Conservation (phyloP, 306 rosid genomes). For the Malus domestica region ASM211411v1 NC_041793.1:2403501-2404000, state of each 20-base stretch:
- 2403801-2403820: slow-evolving; percentile 62
- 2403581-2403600: not conserved
- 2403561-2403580: not conserved
- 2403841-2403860: slow-evolving; percentile 98
- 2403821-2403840: slow-evolving; percentile 83
- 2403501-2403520: not conserved
- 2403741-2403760: not conserved
- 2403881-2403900: slow-evolving; percentile 76
- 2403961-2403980: slow-evolving; percentile 79
- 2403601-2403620: not conserved
- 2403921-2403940: slow-evolving; percentile 63
- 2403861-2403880: slow-evolving; percentile 80
- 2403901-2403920: slow-evolving; percentile 77
- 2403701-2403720: not conserved
- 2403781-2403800: slow-evolving; percentile 42
- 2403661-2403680: not conserved
- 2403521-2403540: not conserved
- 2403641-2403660: not conserved
- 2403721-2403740: not conserved
- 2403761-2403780: not conserved
- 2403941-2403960: slow-evolving; percentile 63
- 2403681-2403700: not conserved
- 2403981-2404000: slow-evolving; percentile 79
- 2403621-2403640: not conserved
- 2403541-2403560: too few species aligned